These are phyloP conservation scores for Vaucheria bursata DNA, from an alignment of 352 stramenopile species.

Conservation along the genomic window DNA sequence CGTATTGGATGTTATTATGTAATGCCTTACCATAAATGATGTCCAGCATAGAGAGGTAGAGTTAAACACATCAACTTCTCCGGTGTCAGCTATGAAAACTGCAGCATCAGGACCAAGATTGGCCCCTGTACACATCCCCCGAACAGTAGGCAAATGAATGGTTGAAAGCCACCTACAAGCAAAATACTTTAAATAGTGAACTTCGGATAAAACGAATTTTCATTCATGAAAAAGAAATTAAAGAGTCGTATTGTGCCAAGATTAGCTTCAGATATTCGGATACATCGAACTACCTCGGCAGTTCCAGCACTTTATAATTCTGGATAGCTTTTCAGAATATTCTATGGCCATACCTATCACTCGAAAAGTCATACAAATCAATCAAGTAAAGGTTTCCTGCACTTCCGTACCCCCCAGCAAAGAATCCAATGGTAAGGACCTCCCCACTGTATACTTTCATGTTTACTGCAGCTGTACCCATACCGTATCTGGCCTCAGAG, in stretches of 20 bases:
- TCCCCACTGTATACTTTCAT: not conserved
- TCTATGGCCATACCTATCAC: not conserved
- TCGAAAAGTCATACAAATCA: slow-evolving; percentile 39
- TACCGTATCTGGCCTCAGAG: slow-evolving; percentile 20
- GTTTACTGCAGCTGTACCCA: slow-evolving; percentile 30
- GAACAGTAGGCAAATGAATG: not conserved
- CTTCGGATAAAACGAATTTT: not conserved
- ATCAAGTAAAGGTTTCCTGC: slow-evolving; percentile 21
- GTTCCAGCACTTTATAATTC: too few species aligned
- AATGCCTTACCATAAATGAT: slow-evolving; percentile 38
- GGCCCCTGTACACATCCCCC: slow-evolving; percentile 12
- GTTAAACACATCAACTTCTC: slow-evolving; percentile 40
- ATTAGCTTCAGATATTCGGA: not conserved
- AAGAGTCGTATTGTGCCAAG: not conserved
- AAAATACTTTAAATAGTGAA: not conserved
- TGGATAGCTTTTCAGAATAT: not conserved
- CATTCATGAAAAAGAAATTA: not conserved
- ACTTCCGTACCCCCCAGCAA: slow-evolving; percentile 25
- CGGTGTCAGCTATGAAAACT: slow-evolving; percentile 12
- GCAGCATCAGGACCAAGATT: slow-evolving; percentile 27
- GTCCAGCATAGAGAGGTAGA: slow-evolving; percentile 35
- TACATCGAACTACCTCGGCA: not conserved
- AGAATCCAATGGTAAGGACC: slow-evolving; percentile 14
- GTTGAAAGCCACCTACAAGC: not conserved
- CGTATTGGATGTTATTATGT: too few species aligned